Evolutionary conservation across 805 yeast species (phyloP), one percentile per base, ranked within the genome.

Genomic region (Barnettozyma vustinii): DNA sequence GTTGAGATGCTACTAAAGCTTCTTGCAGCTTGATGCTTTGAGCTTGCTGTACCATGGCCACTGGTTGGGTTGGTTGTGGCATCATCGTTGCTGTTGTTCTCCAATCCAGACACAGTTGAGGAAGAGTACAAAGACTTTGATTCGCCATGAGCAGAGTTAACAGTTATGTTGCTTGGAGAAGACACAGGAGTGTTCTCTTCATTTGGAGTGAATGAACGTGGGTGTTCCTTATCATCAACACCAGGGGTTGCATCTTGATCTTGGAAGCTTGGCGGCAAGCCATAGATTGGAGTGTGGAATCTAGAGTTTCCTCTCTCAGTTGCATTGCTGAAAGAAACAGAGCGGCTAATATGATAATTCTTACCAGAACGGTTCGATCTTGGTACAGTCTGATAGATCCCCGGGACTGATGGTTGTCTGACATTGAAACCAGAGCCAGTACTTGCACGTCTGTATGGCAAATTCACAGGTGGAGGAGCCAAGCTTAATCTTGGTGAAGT

Each of bases 401-500:
- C 45, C 36, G 51, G 33, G 15, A 42, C 9, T 3, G 39, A 21
- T 25, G 16, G 39, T 6, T 49, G 52, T 25, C 51, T 46, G 9
- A 32, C 16, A 23, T 40, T 21, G 44, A 45, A 53, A 26, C 52
- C 56, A n/a, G 66, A 62, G 1, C 66, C 65, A 9, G 65, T 61
- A 47, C 59, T 59, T 2, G 71, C 61, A 48, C 69, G 71, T 61
- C 75, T 72, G 51, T 70, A 64, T 41, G 75, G 76, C 52, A 83
- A 72, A 58, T 83, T 82, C 35, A 87, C 81, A 3, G 95, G 95
- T 5, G 95, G 92, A 9, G 95, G 95, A 0, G 96, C 95, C 49
- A 86, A 71, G 40, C 72, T 75, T 51, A 81, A 62, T 46, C 65
- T 68, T 40, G 76, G 73, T 4, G 54, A 64, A 45, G 63, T 51